Evolutionary conservation across 768 basidiomycete genomes (phyloP).

Genomic region (Exsudoporus frostii): DNA sequence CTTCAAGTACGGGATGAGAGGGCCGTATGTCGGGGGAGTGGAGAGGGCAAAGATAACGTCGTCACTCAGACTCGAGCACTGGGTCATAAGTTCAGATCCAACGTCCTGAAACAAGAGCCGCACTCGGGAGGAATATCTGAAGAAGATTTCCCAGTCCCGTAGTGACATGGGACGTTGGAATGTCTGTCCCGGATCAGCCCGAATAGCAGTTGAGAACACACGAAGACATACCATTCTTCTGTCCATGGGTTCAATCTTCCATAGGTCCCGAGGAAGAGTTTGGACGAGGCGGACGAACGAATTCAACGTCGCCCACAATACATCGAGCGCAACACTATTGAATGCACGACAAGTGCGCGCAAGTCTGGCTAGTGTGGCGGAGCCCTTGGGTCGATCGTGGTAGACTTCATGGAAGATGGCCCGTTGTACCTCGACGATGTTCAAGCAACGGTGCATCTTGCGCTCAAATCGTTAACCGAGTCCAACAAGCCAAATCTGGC

Average conservation of each 20-base stretch:
- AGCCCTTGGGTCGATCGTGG: not conserved
- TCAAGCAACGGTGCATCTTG: conserved; percentile 26
- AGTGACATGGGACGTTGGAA: conserved; percentile 26
- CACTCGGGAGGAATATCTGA: conserved; percentile 24
- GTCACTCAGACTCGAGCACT: conserved; percentile 10
- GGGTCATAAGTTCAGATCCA: not conserved
- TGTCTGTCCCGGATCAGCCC: conserved; percentile 15
- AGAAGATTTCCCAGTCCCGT: conserved; percentile 29
- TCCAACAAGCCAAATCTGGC: not conserved
- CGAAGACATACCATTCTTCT: conserved; percentile 12
- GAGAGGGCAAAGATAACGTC: conserved; percentile 26
- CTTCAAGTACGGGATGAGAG: conserved; percentile 22
- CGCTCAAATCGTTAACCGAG: not conserved
- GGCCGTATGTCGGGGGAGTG: conserved; percentile 17
- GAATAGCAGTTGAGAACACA: not conserved
- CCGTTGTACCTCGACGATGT: conserved; percentile 27
- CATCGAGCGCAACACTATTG: conserved; percentile 21
- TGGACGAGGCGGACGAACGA: conserved; percentile 22
- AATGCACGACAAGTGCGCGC: conserved; percentile 28
- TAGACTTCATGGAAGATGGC: conserved; percentile 21
- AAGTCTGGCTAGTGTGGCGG: conserved; percentile 15
- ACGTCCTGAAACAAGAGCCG: conserved; percentile 8
- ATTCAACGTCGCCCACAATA: conserved; percentile 21
- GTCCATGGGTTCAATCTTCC: conserved; percentile 13
- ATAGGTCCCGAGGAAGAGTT: conserved; percentile 29